Base-by-base conservation (phyloP, 441 rosid genomes). In the Adansonia rubrostipa region DNA sequence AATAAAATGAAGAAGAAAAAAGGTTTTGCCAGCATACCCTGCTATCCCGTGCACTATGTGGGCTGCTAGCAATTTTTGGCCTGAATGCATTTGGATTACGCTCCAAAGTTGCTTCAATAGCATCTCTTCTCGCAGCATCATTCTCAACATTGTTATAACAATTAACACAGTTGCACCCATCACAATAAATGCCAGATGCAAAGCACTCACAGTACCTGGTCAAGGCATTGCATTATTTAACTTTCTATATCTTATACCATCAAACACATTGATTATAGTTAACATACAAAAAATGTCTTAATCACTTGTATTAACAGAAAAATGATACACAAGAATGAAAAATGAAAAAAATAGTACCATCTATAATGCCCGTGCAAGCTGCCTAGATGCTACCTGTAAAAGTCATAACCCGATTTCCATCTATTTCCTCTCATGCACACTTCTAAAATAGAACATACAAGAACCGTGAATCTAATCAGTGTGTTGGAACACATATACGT, bases 1-100 rank as follows among this genome's bases (percentile, higher is more conserved):
- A 61, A n/a, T 19, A 6, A 67, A 44, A 69, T 17, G 7, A 14
- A 19, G 45, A 10, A 53, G 17, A 15, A 33, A 20, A 28, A 50
- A 24, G 5, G 11, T 13, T 74, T 13, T 4, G 50, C 36, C 13
- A 5, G 69, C 86, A 22, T 90, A 93, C 99, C 85, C 81, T 89
- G 61, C 82, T 76, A 80, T 90, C 91, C 67, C 80, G 86, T 78
- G 82, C 81, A 80, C 85, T 92, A 76, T 87, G 91, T 9, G 99
- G 99, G 77, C 98, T 94, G 84, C 85, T 91, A 72, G 94, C 96
- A 83, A 96, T 93, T 84, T 94, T 94, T n/a, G 99, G 97, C 76
- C 91, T 89, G 80, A 96, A 94, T 0, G 99, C 99, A 83, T 85
- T 82, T 67, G 98, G 99, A 82, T 93, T 94, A 44, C 96, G 91